Evolutionary conservation across 2,329 filamentous ascomycete genomes (phyloP), one percentile per base, ranked within the genome.

Genomic region (Claviceps pazoutovae): DNA sequence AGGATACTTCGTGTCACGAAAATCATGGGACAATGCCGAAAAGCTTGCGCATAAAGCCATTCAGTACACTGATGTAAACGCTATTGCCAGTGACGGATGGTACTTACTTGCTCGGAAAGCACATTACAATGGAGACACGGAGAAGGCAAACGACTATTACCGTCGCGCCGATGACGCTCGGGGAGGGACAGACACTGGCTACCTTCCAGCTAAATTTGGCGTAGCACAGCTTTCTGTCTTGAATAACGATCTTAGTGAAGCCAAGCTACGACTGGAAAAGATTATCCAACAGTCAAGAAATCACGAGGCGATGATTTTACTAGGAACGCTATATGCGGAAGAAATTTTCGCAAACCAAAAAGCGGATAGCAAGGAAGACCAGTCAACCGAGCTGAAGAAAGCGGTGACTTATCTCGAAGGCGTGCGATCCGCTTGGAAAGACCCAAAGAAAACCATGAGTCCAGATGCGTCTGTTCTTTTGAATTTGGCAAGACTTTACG

Each of bases 61-160:
- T 56, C 88, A 96, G 62, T 84, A 88, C 61, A 97, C 93, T 2
- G 93, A 98, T 63, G 88, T 97, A 59, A 95, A 95, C 65, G 88
- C 90, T 3, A 88, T 97, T 65, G 91, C 91, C 23, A 95, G 91
- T 68, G 94, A 98, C 64, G 94, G 93, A 38, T 97, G 91, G 90
- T 98, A 96, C 68, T 71, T 97, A 8, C 79, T 97, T 42, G 93
- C 89, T 30, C 79, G 90, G 55, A 96, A 95, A 65, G 88, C 91
- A 56, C 93, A 98, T 64, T 88, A 88, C 58, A 79, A 82, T 53
- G 84, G 85, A 43, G 83, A 96, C 53, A 69, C 80, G 6, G 75
- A 83, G 19, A 83, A 82, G 52, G 91, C 93, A 2, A 80, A 78
- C 19, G 88, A 95, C 61, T 95, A 84, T 66, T 98, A 98, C 68